Evolutionary conservation across 176 grass and related monocot species (phyloP), one percentile per base, ranked within the genome.

Genomic region (Urochloa ruziziensis): DNA sequence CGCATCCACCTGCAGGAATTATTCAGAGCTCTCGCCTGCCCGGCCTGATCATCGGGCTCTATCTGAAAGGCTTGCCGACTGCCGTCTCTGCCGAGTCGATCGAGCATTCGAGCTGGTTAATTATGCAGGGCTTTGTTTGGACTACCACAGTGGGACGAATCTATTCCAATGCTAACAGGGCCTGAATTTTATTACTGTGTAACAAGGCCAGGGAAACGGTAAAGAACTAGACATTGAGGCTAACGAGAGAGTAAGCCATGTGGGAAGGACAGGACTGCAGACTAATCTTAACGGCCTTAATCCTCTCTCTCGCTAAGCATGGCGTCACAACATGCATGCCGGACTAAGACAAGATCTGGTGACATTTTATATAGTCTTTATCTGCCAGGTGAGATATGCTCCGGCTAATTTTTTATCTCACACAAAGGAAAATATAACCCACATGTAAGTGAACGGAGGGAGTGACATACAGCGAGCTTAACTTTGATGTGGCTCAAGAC

Each of bases 21-120:
- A 68, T 68, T 53, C 78, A 80, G 78, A 54, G 32, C 42, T 72
- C 69, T 16, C 15, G n/a, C n/a, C n/a, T 63, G 70, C 70, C 39
- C 39, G 39, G 6, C 39, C 39, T 70, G 67, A n/a, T 30, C 44
- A 49, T 52, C 62, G 17, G 14, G 62, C 47, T 15, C 44, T 53
- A 11, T 75, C 49, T 48, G 48, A 37, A n/a, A 80, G 34, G 61
- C 44, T 51, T 16, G 61, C 43, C n/a, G n/a, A n/a, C 19, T 65
- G 17, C 28, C 7, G 25, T 21, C 16, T 16, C n/a, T n/a, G n/a
- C n/a, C n/a, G n/a, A n/a, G n/a, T n/a, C n/a, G n/a, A n/a, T n/a
- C n/a, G n/a, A n/a, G n/a, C n/a, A n/a, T n/a, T 49, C 39, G 25
- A 63, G 42, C 75, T 25, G 23, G 77, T 52, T 35, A 4, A 6